Evolutionary conservation across 257 asterid species (phyloP).

Genomic region (Capsicum chinense): DNA sequence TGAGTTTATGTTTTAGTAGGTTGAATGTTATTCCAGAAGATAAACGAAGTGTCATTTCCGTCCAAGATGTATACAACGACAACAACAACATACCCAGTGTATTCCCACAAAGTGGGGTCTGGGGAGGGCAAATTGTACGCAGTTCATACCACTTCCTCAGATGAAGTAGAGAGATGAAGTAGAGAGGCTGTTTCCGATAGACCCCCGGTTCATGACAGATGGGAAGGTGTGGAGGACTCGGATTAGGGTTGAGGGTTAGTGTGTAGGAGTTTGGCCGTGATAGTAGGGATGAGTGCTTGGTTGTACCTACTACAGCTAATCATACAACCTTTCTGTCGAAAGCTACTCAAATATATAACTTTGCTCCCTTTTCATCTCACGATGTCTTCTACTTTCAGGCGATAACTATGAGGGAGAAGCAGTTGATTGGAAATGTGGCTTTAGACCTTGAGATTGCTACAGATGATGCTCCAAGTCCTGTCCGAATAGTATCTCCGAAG

Average conservation of each 20-base stretch:
- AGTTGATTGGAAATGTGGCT: constrained; percentile 75
- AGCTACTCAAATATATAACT: not conserved
- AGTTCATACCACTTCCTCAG: no score
- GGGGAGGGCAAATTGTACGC: no score
- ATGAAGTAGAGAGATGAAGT: no score
- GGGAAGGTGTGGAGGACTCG: no score
- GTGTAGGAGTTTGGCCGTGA: no score
- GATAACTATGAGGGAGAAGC: constrained; percentile 74
- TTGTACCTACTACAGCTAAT: not conserved
- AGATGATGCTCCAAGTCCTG: constrained; percentile 47
- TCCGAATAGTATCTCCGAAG: constrained; percentile 69
- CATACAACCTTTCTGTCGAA: not conserved
- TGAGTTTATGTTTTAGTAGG: not conserved
- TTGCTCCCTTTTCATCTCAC: constrained; percentile 4
- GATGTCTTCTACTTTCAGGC: constrained; percentile 52
- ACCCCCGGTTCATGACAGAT: no score
- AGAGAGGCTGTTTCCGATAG: no score
- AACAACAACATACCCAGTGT: no score
- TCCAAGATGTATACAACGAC: not conserved
- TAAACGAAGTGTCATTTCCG: not conserved
- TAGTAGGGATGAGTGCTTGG: no score
- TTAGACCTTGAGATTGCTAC: constrained; percentile 56
- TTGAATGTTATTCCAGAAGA: not conserved
- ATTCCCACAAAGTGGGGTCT: no score
- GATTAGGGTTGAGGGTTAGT: no score